phyloP scores from a whole-genome alignment of 2,329 filamentous ascomycete genomes.

The Seiridium cupressi region DNA sequence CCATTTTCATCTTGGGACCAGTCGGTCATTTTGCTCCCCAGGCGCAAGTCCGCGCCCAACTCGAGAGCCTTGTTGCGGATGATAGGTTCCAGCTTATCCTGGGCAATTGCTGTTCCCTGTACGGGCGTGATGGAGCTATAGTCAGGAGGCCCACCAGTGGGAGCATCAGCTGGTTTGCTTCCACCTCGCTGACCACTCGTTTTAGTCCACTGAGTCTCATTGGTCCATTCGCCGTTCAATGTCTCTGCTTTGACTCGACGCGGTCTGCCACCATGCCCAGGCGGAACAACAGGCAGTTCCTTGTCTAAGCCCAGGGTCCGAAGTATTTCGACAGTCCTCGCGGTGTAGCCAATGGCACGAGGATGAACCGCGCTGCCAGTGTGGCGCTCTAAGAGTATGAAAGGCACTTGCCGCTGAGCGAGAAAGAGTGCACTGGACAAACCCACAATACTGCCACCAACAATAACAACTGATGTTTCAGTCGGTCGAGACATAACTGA shows the following conservation, averaged over 20 bases:
- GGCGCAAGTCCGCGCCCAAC: slow-evolving; percentile 31
- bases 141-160: background rate
- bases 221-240: background rate
- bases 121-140: background rate
- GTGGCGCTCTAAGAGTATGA: slow-evolving; percentile 14
- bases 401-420: slow-evolving; percentile 12
- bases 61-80: slow-evolving; percentile 29
- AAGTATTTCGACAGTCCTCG: slow-evolving; percentile 9
- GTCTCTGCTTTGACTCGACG: background rate
- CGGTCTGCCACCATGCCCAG: background rate
- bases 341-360: slow-evolving; percentile 11
- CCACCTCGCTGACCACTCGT: background rate
- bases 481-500: background rate
- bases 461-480: background rate
- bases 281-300: background rate
- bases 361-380: slow-evolving; percentile 13
- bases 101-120: slow-evolving; percentile 20
- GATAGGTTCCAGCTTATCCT: slow-evolving; percentile 38
- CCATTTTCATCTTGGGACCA: slow-evolving; percentile 23
- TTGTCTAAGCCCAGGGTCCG: slow-evolving; percentile 9
- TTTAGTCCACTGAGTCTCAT: background rate
- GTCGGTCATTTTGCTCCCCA: slow-evolving; percentile 20
- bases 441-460: slow-evolving; percentile 12
- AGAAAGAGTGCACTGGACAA: slow-evolving; percentile 12
- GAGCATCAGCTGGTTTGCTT: background rate